A percentile compares a stretch with the other conserved stretches of the same genome.
phyloP scores from a whole-genome alignment of 805 yeast genomes.

The Lipomyces sp. region DNA sequence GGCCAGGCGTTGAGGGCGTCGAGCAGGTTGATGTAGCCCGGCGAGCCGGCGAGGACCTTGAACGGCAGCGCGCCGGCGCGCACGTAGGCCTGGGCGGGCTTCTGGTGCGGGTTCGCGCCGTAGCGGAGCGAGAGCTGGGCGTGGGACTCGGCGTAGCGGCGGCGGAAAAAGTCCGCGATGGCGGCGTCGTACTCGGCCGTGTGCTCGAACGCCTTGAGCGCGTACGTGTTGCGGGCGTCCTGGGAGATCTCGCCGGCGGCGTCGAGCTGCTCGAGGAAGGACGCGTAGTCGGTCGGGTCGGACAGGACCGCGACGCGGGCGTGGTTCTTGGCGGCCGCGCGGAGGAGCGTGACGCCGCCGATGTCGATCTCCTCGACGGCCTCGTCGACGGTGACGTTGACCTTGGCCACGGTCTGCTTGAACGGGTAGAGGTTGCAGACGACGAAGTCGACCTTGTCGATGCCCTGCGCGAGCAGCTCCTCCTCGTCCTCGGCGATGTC shows the following conservation, averaged over 20 bases:
- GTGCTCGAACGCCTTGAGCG: constrained; percentile 76
- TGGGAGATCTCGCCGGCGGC: constrained; percentile 63
- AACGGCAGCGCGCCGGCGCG: constrained; percentile 85
- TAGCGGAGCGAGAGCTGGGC: constrained; percentile 93
- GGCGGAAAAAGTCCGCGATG: constrained; percentile 95
- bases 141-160: constrained; percentile 85
- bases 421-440: constrained; percentile 98
- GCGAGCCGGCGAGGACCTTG: constrained; percentile 89
- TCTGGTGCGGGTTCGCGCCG: constrained; percentile 99
- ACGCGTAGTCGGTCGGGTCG: constrained; percentile 91
- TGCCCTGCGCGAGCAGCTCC: constrained; percentile 83
- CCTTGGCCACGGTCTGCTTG: constrained; percentile 94
- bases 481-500: constrained; percentile 85
- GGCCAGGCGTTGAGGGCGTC: constrained; percentile 99
- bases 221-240: constrained; percentile 74
- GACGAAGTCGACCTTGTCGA: constrained; percentile 93
- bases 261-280: constrained; percentile 73
- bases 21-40: constrained; percentile 93
- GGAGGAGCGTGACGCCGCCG: constrained; percentile 93
- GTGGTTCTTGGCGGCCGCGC: constrained; percentile 99
- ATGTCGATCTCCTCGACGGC: constrained; percentile 98
- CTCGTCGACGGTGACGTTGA: constrained; percentile 91
- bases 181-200: constrained; percentile 97
- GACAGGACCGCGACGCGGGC: constrained; percentile 91
- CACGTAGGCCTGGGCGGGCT: constrained; percentile 97